These are phyloP conservation scores for Pyrus betulifolia DNA, from an alignment of 306 rosid species.

Conservation along the genomic window DNA sequence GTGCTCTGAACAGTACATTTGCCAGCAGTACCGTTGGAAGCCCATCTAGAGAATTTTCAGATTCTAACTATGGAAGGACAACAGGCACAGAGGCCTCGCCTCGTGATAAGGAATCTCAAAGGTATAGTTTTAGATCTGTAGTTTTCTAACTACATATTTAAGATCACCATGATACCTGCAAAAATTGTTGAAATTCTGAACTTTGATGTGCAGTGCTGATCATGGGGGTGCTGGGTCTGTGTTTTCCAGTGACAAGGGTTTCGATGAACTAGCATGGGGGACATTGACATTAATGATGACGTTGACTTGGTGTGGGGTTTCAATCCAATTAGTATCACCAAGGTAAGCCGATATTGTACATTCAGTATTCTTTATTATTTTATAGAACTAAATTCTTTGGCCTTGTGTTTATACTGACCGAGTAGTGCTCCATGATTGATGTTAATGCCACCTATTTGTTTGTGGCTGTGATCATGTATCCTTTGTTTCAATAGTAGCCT, in stretches of 20 bases:
- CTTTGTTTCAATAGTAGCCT: background rate
- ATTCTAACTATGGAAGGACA: slow-evolving; percentile 48
- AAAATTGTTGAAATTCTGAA: background rate
- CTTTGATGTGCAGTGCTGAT: slow-evolving; percentile 56
- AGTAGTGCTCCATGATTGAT: background rate
- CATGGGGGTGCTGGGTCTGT: slow-evolving; percentile 55
- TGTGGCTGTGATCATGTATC: background rate
- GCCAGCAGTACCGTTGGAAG: slow-evolving; percentile 64
- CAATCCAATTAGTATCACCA: slow-evolving; percentile 41
- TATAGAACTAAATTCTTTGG: background rate
- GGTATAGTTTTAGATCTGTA: slow-evolving; percentile 39
- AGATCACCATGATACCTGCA: background rate
- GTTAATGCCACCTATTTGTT: background rate
- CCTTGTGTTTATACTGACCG: background rate
- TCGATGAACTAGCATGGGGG: slow-evolving; percentile 85
- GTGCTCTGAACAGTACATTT: slow-evolving; percentile 71
- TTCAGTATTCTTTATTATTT: background rate
- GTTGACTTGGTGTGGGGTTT: slow-evolving; percentile 88
- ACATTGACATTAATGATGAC: slow-evolving; percentile 72
- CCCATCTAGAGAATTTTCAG: slow-evolving; percentile 53
- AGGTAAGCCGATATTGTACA: slow-evolving; percentile 31
- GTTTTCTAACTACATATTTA: slow-evolving; percentile 1
- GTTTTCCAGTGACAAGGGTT: slow-evolving; percentile 62
- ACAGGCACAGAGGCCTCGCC: slow-evolving; percentile 56
- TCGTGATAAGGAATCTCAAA: slow-evolving; percentile 51